Evolutionary conservation across 2,329 filamentous ascomycete species (phyloP).

Genomic region (Knoxdaviesia proteae): DNA sequence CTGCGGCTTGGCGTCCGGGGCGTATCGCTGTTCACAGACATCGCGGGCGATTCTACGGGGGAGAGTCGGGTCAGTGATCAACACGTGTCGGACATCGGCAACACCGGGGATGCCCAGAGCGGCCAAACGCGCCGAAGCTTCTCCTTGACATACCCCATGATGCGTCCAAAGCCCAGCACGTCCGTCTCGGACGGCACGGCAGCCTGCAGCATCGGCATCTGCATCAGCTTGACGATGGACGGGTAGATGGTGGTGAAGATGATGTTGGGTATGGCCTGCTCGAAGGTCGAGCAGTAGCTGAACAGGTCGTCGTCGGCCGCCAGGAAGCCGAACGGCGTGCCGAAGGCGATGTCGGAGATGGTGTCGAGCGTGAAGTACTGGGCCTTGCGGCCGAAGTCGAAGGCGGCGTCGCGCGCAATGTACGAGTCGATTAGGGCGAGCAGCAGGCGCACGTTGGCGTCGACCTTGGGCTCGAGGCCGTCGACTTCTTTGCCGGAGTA

Average conservation of each 20-base stretch:
- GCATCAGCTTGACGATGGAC: conserved; percentile 18
- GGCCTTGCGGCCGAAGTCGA: conserved; percentile 24
- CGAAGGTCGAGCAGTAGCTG: conserved; percentile 22
- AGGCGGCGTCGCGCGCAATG: conserved; percentile 9
- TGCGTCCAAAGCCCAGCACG: conserved; percentile 16
- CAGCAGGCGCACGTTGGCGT: conserved; percentile 22
- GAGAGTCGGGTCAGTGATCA: conserved; percentile 9
- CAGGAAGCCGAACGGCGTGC: conserved; percentile 23
- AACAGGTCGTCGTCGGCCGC: conserved; percentile 23
- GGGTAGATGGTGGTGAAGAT: conserved; percentile 21
- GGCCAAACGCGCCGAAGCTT: conserved; percentile 8
- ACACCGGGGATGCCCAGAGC: conserved; percentile 9
- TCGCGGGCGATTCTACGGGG: conserved; percentile 18
- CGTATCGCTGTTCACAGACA: conserved; percentile 23
- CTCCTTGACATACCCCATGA: conserved; percentile 23
- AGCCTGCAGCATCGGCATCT: conserved; percentile 17
- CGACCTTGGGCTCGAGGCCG: conserved; percentile 24
- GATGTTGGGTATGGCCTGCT: conserved; percentile 20
- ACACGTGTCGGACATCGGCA: too few species aligned
- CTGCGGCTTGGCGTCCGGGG: conserved; percentile 17
- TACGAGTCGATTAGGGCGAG: conserved; percentile 21
- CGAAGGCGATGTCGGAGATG: conserved; percentile 28
- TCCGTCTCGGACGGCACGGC: conserved; percentile 20
- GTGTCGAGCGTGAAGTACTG: conserved; percentile 33
- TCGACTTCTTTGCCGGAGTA: conserved; percentile 33